Evolutionary conservation across 306 rosid genomes (phyloP), one percentile per base, ranked within the genome.

Genomic region (Urtica urens): DNA sequence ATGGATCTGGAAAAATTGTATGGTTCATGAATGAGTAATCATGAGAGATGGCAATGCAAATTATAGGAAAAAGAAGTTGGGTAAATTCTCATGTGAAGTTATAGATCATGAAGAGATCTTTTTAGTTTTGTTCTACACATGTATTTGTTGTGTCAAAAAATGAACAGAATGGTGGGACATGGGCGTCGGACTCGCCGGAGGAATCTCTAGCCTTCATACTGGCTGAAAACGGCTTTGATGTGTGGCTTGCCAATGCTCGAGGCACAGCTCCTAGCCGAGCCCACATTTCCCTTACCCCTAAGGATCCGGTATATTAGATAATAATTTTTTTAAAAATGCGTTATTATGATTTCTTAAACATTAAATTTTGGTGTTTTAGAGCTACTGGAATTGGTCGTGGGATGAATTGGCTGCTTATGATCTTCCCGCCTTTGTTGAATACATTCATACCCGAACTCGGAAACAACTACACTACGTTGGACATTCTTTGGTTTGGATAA

Each of bases 311-410:
- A 48, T 2, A 37, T 41, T 29, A n/a, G n/a, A n/a, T n/a, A n/a
- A n/a, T n/a, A n/a, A n/a, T n/a, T n/a, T n/a, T n/a, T n/a, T n/a
- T n/a, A n/a, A n/a, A n/a, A n/a, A n/a, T n/a, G n/a, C n/a, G n/a
- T n/a, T n/a, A n/a, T n/a, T n/a, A n/a, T n/a, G n/a, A n/a, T n/a
- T n/a, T n/a, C n/a, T n/a, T n/a, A n/a, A n/a, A n/a, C n/a, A n/a
- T n/a, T n/a, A n/a, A n/a, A n/a, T n/a, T n/a, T n/a, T n/a, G n/a
- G n/a, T n/a, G n/a, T n/a, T 16, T 37, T 8, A 79, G 94, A 71
- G 33, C 50, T 84, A 84, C 20, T 84, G 90, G 94, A 53, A 80
- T 26, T 84, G 86, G 92, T 67, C 90, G 53, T 84, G 90, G 86
- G 94, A 84, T 84, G 79, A 84, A 71, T 51, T 77, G 41, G 86